Percentiles rank a stretch among this genome's conserved stretches.
Evolutionary conservation across 2,329 filamentous ascomycete genomes (phyloP).

Genomic region (Truncatella angustata): DNA sequence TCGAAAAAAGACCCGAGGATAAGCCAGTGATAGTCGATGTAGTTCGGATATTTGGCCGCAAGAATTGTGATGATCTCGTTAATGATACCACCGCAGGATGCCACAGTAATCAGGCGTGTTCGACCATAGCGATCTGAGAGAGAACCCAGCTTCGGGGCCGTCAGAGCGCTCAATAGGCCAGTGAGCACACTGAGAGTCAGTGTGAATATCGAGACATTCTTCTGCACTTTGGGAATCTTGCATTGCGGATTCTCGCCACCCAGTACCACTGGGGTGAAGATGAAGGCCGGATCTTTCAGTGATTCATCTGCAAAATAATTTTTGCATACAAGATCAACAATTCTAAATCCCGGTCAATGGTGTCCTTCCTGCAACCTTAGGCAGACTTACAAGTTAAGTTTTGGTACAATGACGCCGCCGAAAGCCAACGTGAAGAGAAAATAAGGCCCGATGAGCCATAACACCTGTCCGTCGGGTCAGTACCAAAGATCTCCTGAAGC

Average conservation of each 20-base stretch:
- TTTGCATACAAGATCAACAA: constrained; percentile 79
- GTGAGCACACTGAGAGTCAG: constrained; percentile 72
- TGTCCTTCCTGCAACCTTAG: not conserved
- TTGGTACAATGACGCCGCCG: constrained; percentile 82
- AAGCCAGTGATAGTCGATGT: constrained; percentile 74
- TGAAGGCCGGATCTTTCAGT: constrained; percentile 55
- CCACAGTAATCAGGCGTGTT: constrained; percentile 68
- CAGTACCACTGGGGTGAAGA: constrained; percentile 62
- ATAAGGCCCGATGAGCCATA: constrained; percentile 81
- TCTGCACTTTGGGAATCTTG: constrained; percentile 74
- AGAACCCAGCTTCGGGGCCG: constrained; percentile 78
- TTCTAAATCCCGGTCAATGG: constrained; percentile 37
- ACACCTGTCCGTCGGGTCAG: constrained; percentile 54
- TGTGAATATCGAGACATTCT: constrained; percentile 73
- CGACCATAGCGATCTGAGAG: constrained; percentile 86
- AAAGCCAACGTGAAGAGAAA: constrained; percentile 81
- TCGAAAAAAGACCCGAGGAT: constrained; percentile 76
- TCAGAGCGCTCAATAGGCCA: constrained; percentile 76
- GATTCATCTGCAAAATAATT: constrained; percentile 74
- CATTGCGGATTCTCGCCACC: constrained; percentile 77
- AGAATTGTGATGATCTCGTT: constrained; percentile 77
- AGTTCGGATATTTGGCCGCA: constrained; percentile 71
- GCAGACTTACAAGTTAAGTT: constrained; percentile 67
- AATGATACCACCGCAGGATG: constrained; percentile 71
- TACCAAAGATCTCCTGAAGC: constrained; percentile 6